A percentile compares a stretch with the other conserved stretches of the same genome.
Conservation (phyloP, 2,329 filamentous ascomycete species). For the Rhynchosporium agropyri region DNA sequence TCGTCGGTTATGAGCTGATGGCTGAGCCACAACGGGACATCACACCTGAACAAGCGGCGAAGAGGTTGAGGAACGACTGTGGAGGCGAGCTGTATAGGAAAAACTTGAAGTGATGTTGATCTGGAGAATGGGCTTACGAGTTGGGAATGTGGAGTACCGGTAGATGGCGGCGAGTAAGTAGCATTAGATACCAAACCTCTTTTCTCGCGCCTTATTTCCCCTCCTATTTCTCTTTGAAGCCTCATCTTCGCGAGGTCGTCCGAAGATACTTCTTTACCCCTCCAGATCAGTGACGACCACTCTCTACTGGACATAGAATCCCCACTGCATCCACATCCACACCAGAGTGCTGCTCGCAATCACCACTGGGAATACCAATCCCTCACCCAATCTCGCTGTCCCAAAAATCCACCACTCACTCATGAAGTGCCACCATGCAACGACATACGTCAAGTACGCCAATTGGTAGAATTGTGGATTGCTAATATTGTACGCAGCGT, state of each 20-base stretch:
- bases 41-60: slow-evolving; percentile 92
- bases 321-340: slow-evolving; percentile 70
- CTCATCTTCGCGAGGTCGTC: not conserved
- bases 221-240: not conserved
- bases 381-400: slow-evolving; percentile 66
- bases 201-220: not conserved
- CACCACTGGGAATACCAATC: slow-evolving; percentile 58
- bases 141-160: not conserved
- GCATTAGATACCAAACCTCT: slow-evolving; percentile 25
- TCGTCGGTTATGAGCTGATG: slow-evolving; percentile 96
- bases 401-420: slow-evolving; percentile 81
- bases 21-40: slow-evolving; percentile 98
- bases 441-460: slow-evolving; percentile 63
- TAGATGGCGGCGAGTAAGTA: slow-evolving; percentile 7
- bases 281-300: slow-evolving; percentile 20
- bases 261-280: not conserved
- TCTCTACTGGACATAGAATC: slow-evolving; percentile 61
- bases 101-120: slow-evolving; percentile 24
- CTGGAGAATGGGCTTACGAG: not conserved
- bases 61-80: slow-evolving; percentile 68
- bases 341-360: slow-evolving; percentile 52
- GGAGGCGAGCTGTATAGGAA: slow-evolving; percentile 85
- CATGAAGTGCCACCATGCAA: slow-evolving; percentile 59
- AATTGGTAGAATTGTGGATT: slow-evolving; percentile 63
- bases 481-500: slow-evolving; percentile 68